Evolutionary conservation across 352 stramenopile genomes (phyloP), one percentile per base, ranked within the genome.

Genomic region (Globisporangium mamillatum): DNA sequence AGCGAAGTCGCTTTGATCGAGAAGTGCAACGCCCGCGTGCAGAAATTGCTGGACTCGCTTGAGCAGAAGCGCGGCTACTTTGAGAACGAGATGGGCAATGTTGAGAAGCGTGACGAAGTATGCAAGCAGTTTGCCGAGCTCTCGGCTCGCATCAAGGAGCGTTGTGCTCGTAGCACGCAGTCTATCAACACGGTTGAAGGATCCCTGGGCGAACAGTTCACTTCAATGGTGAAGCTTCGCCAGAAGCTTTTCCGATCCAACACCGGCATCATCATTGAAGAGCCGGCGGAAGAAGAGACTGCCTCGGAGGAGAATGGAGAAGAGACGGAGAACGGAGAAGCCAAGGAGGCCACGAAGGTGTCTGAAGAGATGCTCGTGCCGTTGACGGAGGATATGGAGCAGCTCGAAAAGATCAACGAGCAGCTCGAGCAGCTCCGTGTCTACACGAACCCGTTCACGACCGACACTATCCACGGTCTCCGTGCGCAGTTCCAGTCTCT

Each of bases 401-500:
- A 84, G 65, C 72, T 97, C 3, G 88, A 97, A 67, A 75, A 84
- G 59, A 85, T 96, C 52, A 92, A 89, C 65, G 86, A 96, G 10
- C 76, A 91, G 66, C 71, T 96, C 56, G 88, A 96, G 69, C 71
- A 72, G 2, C 76, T 96, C n/a, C 76, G 87, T 63, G 88, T 97
- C 60, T 93, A 95, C 68, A 79, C 88, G 44, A 97, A 97, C 81
- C 81, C 86, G 18, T 95, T 93, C 71, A 97, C 91, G 41, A 94
- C 87, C 12, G 88, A 97, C 62, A 97, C 90, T 24, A 96, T 97
- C 66, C 92, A 96, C 64, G 86, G 79, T 20, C 75, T 96, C 27
- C 88, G 90, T 52, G 88, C 88, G 4, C 82, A 94, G 70, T 96
- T 92, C 72, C 79, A 81, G n/a, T 93, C 86, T 48, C 74, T 96